Evolutionary conservation across 1,139 yeast species (phyloP), one percentile per base, ranked within the genome.

Genomic region (Geotrichum macrosporum): DNA sequence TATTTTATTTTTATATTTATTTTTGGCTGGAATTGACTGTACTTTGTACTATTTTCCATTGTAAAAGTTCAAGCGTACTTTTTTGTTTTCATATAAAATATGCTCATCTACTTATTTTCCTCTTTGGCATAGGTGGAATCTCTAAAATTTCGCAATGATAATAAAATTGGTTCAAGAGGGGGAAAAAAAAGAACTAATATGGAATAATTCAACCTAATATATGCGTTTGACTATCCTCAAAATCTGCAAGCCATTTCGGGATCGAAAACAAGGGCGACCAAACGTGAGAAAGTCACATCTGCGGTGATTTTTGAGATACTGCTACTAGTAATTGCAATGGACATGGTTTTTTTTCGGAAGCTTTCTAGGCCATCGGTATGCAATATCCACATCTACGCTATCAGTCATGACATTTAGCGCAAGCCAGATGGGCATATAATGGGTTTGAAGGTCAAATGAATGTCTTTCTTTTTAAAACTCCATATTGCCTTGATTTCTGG

Each of bases 141-240:
- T n/a, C n/a, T n/a, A n/a, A n/a, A n/a, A n/a, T n/a, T n/a, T n/a
- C n/a, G n/a, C n/a, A n/a, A n/a, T n/a, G n/a, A n/a, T n/a, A n/a
- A n/a, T n/a, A n/a, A n/a, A n/a, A n/a, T n/a, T n/a, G n/a, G n/a
- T n/a, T n/a, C n/a, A n/a, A n/a, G n/a, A n/a, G n/a, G n/a, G n/a
- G n/a, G n/a, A n/a, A n/a, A n/a, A n/a, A n/a, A n/a, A n/a, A n/a
- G n/a, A n/a, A n/a, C n/a, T n/a, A n/a, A n/a, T n/a, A n/a, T n/a
- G n/a, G n/a, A n/a, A n/a, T n/a, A n/a, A n/a, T n/a, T n/a, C n/a
- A n/a, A n/a, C n/a, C 66, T 62, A 38, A 69, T 83, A 0, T 61
- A 83, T 19, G 68, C 80, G 1, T 85, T 82, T 61, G 82, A 79
- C 57, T 82, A 80, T 55, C 73, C 72, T 41, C 94, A 85, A 61